A percentile compares a stretch with the other conserved stretches of the same genome.
These are phyloP conservation scores for Paramecium biaurelia DNA, from an alignment of 73 alveolate species.

Conservation along the genomic window DNA sequence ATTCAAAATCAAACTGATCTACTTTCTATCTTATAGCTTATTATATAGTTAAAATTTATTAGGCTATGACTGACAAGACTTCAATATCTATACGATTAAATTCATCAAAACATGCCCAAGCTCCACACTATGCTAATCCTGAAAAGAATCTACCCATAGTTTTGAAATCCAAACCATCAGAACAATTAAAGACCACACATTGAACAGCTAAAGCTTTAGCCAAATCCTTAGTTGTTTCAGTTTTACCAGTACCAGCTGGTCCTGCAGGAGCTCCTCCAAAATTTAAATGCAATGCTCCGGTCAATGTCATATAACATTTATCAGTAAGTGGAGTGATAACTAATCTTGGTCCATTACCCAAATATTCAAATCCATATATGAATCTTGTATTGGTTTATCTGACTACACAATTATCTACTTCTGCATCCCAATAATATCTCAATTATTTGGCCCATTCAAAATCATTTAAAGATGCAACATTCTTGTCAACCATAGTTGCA, in stretches of 20 bases:
- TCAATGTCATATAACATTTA: slow-evolving; percentile 94
- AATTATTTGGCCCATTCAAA: slow-evolving; percentile 96
- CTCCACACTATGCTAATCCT: slow-evolving; percentile 96
- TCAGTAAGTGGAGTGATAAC: slow-evolving; percentile 97
- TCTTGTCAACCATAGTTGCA: slow-evolving; percentile 80
- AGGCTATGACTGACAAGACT: no score
- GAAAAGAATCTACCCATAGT: slow-evolving; percentile 95
- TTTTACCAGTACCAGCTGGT: slow-evolving; percentile 98
- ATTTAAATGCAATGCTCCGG: slow-evolving; percentile 94
- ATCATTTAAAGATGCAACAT: slow-evolving; percentile 86
- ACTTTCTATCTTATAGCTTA: slow-evolving; percentile 90
- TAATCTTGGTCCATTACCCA: slow-evolving; percentile 96
- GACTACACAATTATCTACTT: slow-evolving; percentile 89
- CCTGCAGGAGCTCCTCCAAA: slow-evolving; percentile 99
- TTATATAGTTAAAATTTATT: no score
- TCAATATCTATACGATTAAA: slow-evolving; percentile 97
- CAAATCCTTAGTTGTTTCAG: slow-evolving; percentile 97
- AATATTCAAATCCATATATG: slow-evolving; percentile 92
- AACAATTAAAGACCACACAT: slow-evolving; percentile 97
- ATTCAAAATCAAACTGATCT: slow-evolving; percentile 96
- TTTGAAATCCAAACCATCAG: slow-evolving; percentile 92
- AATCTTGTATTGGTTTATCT: slow-evolving; percentile 96
- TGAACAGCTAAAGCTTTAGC: slow-evolving; percentile 96
- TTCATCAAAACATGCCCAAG: slow-evolving; percentile 99
- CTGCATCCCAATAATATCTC: slow-evolving; percentile 96